Base-by-base conservation (phyloP, 441 rosid species). In the Adansonia grandidieri region DNA sequence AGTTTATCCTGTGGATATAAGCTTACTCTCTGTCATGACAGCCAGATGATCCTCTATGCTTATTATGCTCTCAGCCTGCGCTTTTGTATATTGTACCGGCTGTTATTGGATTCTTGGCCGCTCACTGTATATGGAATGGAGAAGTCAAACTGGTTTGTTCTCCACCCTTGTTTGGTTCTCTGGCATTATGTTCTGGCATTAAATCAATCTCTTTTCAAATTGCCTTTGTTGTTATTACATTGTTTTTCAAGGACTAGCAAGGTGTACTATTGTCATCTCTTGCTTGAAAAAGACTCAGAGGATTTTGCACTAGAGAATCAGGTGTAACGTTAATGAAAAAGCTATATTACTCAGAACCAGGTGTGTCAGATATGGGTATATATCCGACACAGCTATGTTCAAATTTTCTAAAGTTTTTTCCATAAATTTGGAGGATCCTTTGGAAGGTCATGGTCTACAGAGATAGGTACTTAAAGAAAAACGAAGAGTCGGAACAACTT, bases 51-150 rank as follows among this genome's bases (percentile, higher is more conserved):
- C 32, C 56, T 15, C 17, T 10, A 32, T 66, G 28, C 14, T 50
- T 20, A 14, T 54, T 60, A 11, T 58, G 9, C 75, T 80, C 89
- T 75, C 95, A 96, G 98, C 99, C 99, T 73, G 99, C 99, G 15
- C 90, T 96, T 75, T 79, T 96, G 79, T 96, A 96, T 81, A 93
- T 96, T 61, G 99, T 96, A 60, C 99, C 99, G 0, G 81, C 96
- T 40, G 98, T 89, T 54, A 90, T 96, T n/a, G 99, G 99, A 79
- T 94, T 89, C 88, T 86, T 96, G 86, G 97, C 93, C 60, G 91
- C 86, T 83, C 99, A 94, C 82, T 91, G 92, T 85, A 9, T 93
- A 71, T 94, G 91, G 91, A 96, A 96, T 50, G 95, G 98, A 2
- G 99, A 96, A 57, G 91, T 94, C 68, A 93, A 93, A 88, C 94